phyloP scores from a whole-genome alignment of 2,329 filamentous ascomycete genomes.

The Aspergillus sp. region DNA sequence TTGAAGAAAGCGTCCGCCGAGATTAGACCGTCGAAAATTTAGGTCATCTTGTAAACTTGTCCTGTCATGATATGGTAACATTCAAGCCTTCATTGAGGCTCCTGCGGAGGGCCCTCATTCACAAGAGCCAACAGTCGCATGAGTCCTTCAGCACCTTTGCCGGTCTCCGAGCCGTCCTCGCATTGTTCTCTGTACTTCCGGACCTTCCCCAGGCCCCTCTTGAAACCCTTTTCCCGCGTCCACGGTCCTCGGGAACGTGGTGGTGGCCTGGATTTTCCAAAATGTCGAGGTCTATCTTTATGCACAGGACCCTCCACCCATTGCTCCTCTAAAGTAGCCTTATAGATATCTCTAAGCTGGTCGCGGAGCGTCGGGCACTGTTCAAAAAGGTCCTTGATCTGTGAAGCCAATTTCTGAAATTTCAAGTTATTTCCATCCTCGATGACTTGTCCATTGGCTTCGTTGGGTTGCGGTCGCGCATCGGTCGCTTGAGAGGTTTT shows the following conservation, averaged over 20 bases:
- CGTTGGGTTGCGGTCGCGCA: conserved; percentile 8
- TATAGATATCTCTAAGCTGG: conserved; percentile 45
- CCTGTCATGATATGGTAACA: not conserved
- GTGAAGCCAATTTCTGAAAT: conserved; percentile 27
- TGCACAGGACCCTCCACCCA: conserved; percentile 36
- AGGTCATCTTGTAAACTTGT: not conserved
- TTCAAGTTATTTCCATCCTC: conserved; percentile 10
- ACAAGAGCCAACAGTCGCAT: conserved; percentile 38
- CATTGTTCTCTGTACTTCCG: conserved; percentile 37
- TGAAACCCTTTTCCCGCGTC: conserved; percentile 45
- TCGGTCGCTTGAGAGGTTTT: conserved; percentile 14
- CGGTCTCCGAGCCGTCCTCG: conserved; percentile 34
- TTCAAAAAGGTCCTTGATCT: conserved; percentile 39
- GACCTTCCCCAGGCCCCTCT: conserved; percentile 41
- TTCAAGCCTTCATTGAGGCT: conserved; percentile 6
- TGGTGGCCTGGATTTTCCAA: conserved; percentile 27
- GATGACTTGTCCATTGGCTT: conserved; percentile 9
- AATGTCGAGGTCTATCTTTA: conserved; percentile 23
- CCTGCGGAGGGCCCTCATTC: conserved; percentile 15
- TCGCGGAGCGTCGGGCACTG: conserved; percentile 39
- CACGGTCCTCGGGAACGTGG: conserved; percentile 36
- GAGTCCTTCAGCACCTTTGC: conserved; percentile 35
- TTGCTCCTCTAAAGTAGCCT: conserved; percentile 39
- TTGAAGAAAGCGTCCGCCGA: not conserved
- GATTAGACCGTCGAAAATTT: not conserved